These are phyloP conservation scores for Alternaria sp. DNA, from an alignment of 2,329 filamentous ascomycete genomes.

Conservation along the genomic window DNA sequence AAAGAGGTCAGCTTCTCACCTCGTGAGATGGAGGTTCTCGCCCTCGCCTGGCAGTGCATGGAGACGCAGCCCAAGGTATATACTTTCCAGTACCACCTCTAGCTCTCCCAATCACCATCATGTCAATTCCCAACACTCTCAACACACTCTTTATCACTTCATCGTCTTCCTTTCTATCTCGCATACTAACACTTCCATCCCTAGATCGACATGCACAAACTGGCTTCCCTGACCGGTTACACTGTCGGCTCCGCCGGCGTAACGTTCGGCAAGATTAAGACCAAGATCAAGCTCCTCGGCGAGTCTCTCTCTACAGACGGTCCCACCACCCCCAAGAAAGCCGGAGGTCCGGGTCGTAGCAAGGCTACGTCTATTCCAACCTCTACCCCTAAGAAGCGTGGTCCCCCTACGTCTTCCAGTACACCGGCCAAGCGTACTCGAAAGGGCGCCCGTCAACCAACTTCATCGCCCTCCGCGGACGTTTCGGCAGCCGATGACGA, in stretches of 20 bases:
- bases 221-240: conserved; percentile 36
- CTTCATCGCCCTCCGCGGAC: neutral
- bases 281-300: conserved; percentile 38
- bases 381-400: conserved; percentile 33
- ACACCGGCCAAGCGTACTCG: conserved; percentile 22
- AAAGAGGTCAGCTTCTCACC: conserved; percentile 24
- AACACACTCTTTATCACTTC: neutral
- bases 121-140: neutral
- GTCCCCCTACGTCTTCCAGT: neutral
- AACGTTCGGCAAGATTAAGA: conserved; percentile 44
- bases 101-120: neutral
- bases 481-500: neutral
- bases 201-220: conserved; percentile 30
- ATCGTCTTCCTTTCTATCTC: conserved; percentile 3
- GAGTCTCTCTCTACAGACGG: conserved; percentile 2
- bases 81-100: neutral
- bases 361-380: neutral
- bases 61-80: conserved; percentile 43
- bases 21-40: conserved; percentile 43
- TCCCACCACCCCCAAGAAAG: conserved; percentile 1
- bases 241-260: conserved; percentile 35
- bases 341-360: neutral
- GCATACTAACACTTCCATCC: conserved; percentile 5
- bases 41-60: conserved; percentile 48
- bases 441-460: conserved; percentile 14